phyloP scores from a whole-genome alignment of 331 rosid genomes.

The Arachis monticola region DNA sequence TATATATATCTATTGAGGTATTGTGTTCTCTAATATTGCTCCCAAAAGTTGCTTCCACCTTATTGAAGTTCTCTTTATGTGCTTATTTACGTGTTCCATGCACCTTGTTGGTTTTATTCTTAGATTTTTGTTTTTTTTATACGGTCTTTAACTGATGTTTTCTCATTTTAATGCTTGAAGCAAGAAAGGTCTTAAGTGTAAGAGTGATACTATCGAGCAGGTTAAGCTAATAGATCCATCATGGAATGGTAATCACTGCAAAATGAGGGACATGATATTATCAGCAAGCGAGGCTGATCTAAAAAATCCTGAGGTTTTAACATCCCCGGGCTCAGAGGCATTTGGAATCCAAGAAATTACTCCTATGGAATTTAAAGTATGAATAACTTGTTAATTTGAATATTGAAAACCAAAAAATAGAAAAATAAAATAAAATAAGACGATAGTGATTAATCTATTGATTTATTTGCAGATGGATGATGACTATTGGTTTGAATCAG shows the following conservation, averaged over 20 bases:
- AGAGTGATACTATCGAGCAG: constrained; percentile 43
- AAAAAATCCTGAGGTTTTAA: constrained; percentile 37
- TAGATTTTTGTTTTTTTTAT: constrained; percentile 15
- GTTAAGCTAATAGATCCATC: constrained; percentile 41
- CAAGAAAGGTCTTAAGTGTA: constrained; percentile 41
- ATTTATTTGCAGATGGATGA: constrained; percentile 54
- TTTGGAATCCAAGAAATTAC: constrained; percentile 72
- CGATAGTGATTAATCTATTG: constrained; percentile 15
- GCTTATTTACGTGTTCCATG: constrained; percentile 11
- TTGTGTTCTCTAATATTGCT: constrained; percentile 29
- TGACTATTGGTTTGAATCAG: constrained; percentile 87
- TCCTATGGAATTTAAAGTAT: constrained; percentile 55
- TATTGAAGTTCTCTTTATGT: constrained; percentile 19
- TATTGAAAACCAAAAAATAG: constrained; percentile 19
- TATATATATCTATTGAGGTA: constrained; percentile 78
- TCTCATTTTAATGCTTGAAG: constrained; percentile 39
- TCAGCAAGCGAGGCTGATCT: constrained; percentile 37
- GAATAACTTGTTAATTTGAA: constrained; percentile 36
- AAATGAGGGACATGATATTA: constrained; percentile 39
- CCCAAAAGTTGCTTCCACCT: constrained; percentile 24
- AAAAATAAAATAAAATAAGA: not conserved
- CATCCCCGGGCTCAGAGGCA: constrained; percentile 36
- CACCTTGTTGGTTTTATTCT: constrained; percentile 17
- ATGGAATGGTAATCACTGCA: constrained; percentile 30
- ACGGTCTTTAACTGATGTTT: constrained; percentile 13